Evolutionary conservation across 257 asterid species (phyloP).

Genomic region (Plantago ovata): DNA sequence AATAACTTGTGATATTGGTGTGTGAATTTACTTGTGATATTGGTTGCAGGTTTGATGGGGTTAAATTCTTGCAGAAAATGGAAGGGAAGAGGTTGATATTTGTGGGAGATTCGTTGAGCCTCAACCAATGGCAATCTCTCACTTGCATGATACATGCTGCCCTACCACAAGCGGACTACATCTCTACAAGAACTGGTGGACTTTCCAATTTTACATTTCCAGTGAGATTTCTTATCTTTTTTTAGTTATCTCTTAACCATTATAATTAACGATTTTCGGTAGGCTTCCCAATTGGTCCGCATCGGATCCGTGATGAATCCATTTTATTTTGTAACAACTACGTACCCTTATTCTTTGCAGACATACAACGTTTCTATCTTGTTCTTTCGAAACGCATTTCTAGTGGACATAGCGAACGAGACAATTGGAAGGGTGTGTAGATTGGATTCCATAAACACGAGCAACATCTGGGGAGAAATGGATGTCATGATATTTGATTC

Average conservation of each 20-base stretch:
- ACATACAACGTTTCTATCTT: constrained; percentile 32
- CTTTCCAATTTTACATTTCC: constrained; percentile 46
- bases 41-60: constrained; percentile 49
- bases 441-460: constrained; percentile 29
- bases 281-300: too few relatives aligned
- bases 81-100: constrained; percentile 51
- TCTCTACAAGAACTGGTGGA: constrained; percentile 15
- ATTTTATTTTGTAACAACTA: too few relatives aligned
- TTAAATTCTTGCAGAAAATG: constrained; percentile 33
- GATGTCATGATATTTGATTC: constrained; percentile 38
- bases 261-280: too few relatives aligned
- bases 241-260: too few relatives aligned
- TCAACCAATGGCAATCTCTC: constrained; percentile 67
- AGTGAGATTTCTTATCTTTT: constrained; percentile 23
- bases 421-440: constrained; percentile 28
- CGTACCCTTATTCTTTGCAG: constrained; percentile 28
- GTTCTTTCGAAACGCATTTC: constrained; percentile 53
- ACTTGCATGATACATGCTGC: constrained; percentile 60
- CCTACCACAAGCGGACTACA: constrained; percentile 36
- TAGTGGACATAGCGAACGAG: constrained; percentile 44
- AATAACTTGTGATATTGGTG: too few relatives aligned
- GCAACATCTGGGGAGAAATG: constrained; percentile 26
- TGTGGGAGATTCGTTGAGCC: constrained; percentile 70
- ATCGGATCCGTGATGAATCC: too few relatives aligned
- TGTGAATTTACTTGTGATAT: too few relatives aligned